Evolutionary conservation across 2,329 filamentous ascomycete species (phyloP).

Genomic region (Fusarium begoniae): DNA sequence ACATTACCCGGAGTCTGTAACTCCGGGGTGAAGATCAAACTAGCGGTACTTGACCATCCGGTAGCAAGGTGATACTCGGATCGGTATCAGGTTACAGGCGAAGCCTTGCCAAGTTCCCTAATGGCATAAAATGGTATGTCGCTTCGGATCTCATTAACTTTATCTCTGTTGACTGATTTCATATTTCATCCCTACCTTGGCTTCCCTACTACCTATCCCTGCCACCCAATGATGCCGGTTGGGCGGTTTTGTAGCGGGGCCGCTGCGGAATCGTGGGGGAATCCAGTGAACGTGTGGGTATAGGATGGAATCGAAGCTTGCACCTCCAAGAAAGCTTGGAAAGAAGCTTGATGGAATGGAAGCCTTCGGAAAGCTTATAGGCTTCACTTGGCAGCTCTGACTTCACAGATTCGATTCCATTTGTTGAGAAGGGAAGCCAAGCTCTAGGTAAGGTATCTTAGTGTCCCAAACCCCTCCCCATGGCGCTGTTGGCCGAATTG

Average conservation of each 20-base stretch:
- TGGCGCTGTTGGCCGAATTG: slow-evolving; percentile 1
- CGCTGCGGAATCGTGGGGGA: not conserved
- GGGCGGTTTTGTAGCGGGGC: not conserved
- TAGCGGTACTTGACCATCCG: slow-evolving; percentile 24
- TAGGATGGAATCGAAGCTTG: not conserved
- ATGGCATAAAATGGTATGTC: not conserved
- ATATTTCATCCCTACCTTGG: not conserved
- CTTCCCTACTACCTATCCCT: not conserved
- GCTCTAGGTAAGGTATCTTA: not conserved
- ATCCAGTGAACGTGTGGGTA: not conserved
- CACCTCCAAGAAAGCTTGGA: not conserved
- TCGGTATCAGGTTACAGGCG: slow-evolving; percentile 13
- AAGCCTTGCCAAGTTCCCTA: not conserved
- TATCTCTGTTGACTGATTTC: not conserved
- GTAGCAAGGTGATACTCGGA: slow-evolving; percentile 29
- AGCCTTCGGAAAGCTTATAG: not conserved
- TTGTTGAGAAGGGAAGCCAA: not conserved
- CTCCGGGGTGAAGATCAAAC: slow-evolving; percentile 32
- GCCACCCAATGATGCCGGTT: not conserved
- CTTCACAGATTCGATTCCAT: not conserved
- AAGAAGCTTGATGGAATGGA: not conserved
- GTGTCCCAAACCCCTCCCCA: slow-evolving; percentile 10
- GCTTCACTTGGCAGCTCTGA: not conserved
- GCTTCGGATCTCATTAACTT: not conserved
- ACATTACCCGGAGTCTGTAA: slow-evolving; percentile 16